These are phyloP conservation scores for Acer saccharum DNA, from an alignment of 345 rosid species.

Conservation along the genomic window DNA sequence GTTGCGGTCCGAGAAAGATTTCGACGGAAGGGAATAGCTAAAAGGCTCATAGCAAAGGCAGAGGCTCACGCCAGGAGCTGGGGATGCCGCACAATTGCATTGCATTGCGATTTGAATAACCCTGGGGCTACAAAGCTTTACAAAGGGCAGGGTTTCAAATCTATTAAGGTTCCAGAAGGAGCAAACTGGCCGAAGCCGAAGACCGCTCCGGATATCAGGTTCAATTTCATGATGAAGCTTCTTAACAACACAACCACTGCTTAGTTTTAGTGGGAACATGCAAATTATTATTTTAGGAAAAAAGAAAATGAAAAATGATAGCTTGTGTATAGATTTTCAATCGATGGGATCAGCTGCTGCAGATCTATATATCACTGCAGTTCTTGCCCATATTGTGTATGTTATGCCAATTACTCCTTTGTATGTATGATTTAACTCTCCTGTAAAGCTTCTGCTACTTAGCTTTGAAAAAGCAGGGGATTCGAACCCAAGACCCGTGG, in stretches of 20 bases:
- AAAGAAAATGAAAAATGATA: background rate
- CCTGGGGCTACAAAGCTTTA: constrained; percentile 73
- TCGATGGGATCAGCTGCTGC: background rate
- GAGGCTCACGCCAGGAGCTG: constrained; percentile 83
- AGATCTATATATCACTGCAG: background rate
- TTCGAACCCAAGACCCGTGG: too few species aligned
- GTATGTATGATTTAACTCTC: background rate
- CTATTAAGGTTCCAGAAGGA: constrained; percentile 74
- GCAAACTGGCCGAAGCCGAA: constrained; percentile 84
- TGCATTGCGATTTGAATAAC: constrained; percentile 84
- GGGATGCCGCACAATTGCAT: constrained; percentile 82
- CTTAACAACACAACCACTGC: constrained; percentile 40
- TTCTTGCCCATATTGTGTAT: background rate
- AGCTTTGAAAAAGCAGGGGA: too few species aligned
- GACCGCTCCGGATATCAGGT: constrained; percentile 63
- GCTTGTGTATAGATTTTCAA: constrained; percentile 16
- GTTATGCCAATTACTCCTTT: background rate
- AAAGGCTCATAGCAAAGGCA: constrained; percentile 73
- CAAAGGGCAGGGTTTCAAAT: constrained; percentile 70
- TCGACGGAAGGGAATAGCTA: constrained; percentile 84
- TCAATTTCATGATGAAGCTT: constrained; percentile 94
- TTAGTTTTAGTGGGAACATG: constrained; percentile 9
- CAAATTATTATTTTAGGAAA: background rate
- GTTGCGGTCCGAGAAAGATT: constrained; percentile 83
- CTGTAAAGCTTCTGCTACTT: constrained; percentile 6